Percentiles rank a stretch among this genome's conserved stretches.
Conservation (phyloP, 768 basidiomycete species). For the Suillus luteus region DNA sequence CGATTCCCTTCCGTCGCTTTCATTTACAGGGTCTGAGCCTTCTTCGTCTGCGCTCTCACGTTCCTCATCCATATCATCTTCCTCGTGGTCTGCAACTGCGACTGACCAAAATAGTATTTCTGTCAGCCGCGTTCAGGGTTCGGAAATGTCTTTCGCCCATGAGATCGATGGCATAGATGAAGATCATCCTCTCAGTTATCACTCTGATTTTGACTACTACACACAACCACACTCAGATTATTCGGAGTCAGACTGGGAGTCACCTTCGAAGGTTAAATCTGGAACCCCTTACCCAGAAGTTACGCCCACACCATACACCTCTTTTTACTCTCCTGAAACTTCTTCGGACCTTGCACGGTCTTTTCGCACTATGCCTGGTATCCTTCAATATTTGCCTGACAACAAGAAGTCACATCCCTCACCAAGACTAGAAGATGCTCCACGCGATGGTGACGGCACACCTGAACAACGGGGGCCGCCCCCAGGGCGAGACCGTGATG, state of each 20-base stretch:
- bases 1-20: slow-evolving; percentile 37
- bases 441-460: slow-evolving; percentile 24
- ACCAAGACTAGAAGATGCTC: slow-evolving; percentile 12
- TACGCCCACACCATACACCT: slow-evolving; percentile 22
- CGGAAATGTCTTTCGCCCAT: slow-evolving; percentile 10
- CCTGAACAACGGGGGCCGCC: slow-evolving; percentile 19
- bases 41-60: slow-evolving; percentile 43
- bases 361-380: slow-evolving; percentile 34
- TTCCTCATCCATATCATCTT: slow-evolving; percentile 44
- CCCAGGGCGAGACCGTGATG: slow-evolving; percentile 15
- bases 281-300: slow-evolving; percentile 18
- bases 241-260: slow-evolving; percentile 28
- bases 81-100: slow-evolving; percentile 25
- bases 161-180: slow-evolving; percentile 19
- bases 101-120: slow-evolving; percentile 23
- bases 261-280: slow-evolving; percentile 7
- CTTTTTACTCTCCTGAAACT: slow-evolving; percentile 26
- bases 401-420: slow-evolving; percentile 4
- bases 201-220: slow-evolving; percentile 40
- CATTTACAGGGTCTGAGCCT: slow-evolving; percentile 34
- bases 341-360: slow-evolving; percentile 48
- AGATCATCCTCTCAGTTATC: slow-evolving; percentile 36
- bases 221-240: slow-evolving; percentile 33
- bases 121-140: slow-evolving; percentile 18
- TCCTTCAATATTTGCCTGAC: slow-evolving; percentile 11